Evolutionary conservation across 2,329 filamentous ascomycete genomes (phyloP).

Genomic region (Pseudocercospora pini-densiflorae): DNA sequence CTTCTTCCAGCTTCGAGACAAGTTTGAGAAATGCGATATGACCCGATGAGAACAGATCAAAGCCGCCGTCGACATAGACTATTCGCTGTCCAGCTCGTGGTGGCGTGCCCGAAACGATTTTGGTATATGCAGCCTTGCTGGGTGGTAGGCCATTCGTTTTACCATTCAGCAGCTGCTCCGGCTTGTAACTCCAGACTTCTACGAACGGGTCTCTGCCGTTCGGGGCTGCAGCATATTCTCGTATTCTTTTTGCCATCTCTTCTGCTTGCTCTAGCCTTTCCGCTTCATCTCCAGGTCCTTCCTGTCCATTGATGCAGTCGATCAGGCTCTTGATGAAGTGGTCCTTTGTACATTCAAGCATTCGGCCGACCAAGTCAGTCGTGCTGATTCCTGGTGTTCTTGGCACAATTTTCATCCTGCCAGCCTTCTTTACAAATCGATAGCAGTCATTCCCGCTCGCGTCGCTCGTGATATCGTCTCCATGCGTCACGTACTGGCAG

Average conservation of each 20-base stretch:
- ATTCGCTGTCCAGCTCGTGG: conserved; percentile 79
- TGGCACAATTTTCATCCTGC: conserved; percentile 95
- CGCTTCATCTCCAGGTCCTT: conserved; percentile 64
- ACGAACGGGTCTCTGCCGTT: conserved; percentile 77
- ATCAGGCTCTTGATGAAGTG: conserved; percentile 80
- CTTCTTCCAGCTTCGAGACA: conserved; percentile 75
- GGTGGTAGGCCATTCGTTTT: conserved; percentile 49
- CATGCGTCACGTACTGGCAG: conserved; percentile 94
- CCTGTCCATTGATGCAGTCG: conserved; percentile 53
- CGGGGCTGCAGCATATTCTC: conserved; percentile 85
- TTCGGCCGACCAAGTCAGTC: conserved; percentile 95
- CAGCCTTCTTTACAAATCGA: conserved; percentile 92
- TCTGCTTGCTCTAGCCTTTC: conserved; percentile 68
- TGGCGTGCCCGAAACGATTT: conserved; percentile 70
- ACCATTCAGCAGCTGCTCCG: conserved; percentile 13
- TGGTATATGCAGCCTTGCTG: conserved; percentile 18
- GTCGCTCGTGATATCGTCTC: conserved; percentile 96
- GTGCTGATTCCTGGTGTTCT: conserved; percentile 95
- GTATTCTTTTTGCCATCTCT: conserved; percentile 77
- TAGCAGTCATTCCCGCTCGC: conserved; percentile 95
- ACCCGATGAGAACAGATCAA: conserved; percentile 94
- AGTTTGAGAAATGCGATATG: conserved; percentile 92
- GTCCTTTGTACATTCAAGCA: conserved; percentile 92
- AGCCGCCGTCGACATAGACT: conserved; percentile 95
- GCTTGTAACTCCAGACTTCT: conserved; percentile 81